A percentile compares a stretch with the other conserved stretches of the same genome.
Conservation (phyloP, 345 rosid species). For the Populus davidiana region DNA sequence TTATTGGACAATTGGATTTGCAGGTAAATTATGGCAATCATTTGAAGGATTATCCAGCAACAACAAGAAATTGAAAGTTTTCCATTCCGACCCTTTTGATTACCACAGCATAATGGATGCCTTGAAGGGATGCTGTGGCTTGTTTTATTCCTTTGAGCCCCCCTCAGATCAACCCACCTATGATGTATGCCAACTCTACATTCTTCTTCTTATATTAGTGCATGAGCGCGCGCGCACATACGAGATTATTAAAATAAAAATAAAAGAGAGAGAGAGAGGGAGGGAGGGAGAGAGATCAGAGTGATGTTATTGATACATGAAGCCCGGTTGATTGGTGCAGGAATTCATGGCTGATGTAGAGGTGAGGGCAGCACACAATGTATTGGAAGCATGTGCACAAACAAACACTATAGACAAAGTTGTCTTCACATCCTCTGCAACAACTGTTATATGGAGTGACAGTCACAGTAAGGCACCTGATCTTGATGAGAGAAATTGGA, state of each 20-base stretch:
- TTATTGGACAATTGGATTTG: too few relatives aligned
- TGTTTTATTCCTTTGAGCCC: constrained; percentile 58
- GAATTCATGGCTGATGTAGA: constrained; percentile 62
- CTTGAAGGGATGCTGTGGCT: constrained; percentile 50
- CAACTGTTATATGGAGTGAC: constrained; percentile 55
- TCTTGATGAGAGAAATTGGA: constrained; percentile 56
- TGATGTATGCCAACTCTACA: constrained; percentile 36
- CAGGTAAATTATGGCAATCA: constrained; percentile 20
- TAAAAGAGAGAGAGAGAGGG: too few relatives aligned
- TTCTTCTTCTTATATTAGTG: too few relatives aligned
- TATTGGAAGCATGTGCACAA: constrained; percentile 65
- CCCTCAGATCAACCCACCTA: constrained; percentile 42
- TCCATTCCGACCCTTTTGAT: constrained; percentile 53
- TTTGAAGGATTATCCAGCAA: constrained; percentile 16
- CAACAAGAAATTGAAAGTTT: constrained; percentile 42
- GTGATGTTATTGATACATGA: too few relatives aligned
- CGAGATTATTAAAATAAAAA: too few relatives aligned
- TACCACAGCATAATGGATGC: constrained; percentile 55
- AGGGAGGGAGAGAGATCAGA: too few relatives aligned
- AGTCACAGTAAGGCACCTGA: constrained; percentile 23
- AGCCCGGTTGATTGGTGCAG: constrained; percentile 21
- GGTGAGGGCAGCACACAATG: constrained; percentile 64
- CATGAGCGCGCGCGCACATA: too few relatives aligned
- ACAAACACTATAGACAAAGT: constrained; percentile 55
- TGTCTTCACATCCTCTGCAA: constrained; percentile 58